Evolutionary conservation across 768 basidiomycete species (phyloP), one percentile per base, ranked within the genome.

Genomic region (Leccinum aurantiacum): DNA sequence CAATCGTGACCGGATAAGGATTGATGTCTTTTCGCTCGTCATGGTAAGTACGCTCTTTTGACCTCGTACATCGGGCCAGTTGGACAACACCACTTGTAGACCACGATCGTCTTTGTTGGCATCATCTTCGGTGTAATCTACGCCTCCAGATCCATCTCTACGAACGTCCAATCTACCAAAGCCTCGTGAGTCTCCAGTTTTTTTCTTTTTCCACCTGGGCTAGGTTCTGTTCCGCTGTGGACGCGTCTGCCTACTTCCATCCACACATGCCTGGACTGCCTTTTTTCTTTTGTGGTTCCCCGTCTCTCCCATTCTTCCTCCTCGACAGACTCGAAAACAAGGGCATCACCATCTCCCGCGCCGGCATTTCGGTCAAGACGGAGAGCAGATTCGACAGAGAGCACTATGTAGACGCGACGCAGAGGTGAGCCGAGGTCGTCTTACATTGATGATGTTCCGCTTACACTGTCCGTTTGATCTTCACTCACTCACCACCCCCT

Each of bases 341-440:
- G 61, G 89, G 89, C 8, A 74, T 85, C 53, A 73, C 83, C 31
- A 71, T 90, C 50, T 84, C 87, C 1, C 71, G 77, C n/a, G 75
- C 76, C 4, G 89, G 89, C 4, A 77, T 90, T 13, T 81, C 86
- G 0, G 77, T 91, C 47, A 89, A 88, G 73, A 90, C 88, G 1
- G 70, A 78, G 22, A 81, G 79, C 60, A 78, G 80, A 6, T 80
- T 87, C 62, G 83, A 84, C 60, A 77, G 85, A 44, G 83, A 87
- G 56, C 79, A 82, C 46, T 90, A 90, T 60, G 75, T 90, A 3
- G 88, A 90, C 66, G 87, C 88, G 7, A 90, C 88, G 15, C 89
- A 90, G 67, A 76, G 89, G 89, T 88, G 31, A 54, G 56, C 31
- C 2, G n/a, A 44, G n/a, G 10, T n/a, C n/a, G 10, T 44, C 44